Evolutionary conservation across 257 asterid species (phyloP), one percentile per base, ranked within the genome.

Genomic region (Leptodermis oblonga): DNA sequence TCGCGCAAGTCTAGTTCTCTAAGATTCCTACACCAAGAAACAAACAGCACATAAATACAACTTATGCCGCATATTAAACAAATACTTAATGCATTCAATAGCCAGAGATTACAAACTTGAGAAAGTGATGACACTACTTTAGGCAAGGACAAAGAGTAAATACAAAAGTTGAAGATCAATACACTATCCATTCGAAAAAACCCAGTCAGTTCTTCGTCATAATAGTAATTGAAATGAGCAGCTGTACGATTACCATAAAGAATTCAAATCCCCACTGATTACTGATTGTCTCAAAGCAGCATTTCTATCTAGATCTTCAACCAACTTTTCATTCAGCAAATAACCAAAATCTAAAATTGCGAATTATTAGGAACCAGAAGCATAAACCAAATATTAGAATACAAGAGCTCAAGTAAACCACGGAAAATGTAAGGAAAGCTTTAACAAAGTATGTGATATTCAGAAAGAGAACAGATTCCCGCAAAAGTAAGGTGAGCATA

Each of bases 1-100:
- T 84, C 89, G 20, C 82, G 80, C 70, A 84, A 71, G 65, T 77
- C 86, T n/a, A 83, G 80, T 46, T 81, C 88, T 33, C 77, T 81
- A 77, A 83, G 69, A 68, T 81, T 74, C 77, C 88, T 83, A 60
- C 58, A 42, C 69, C 43, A 51, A 42, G 33, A 36, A 37, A 4
- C 43, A 18, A 13, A 31, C 28, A 59, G 17, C 7, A 22, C 8
- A 54, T n/a, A 46, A 56, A 39, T 39, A 13, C 4, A 48, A 48
- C 22, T 17, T 1, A 15, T 2, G 60, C 39, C 10, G 28, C 15
- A 58, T 45, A 58, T 11, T 46, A 52, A 10, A 33, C 26, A n/a
- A n/a, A 23, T 54, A 6, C 28, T 4, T 8, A 30, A 26, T 26
- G 22, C 45, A 17, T 17, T 31, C 6, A 8, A 49, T 5, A 49